Evolutionary conservation across 768 basidiomycete species (phyloP), one percentile per base, ranked within the genome.

Genomic region (Xanthoconium purpureum): DNA sequence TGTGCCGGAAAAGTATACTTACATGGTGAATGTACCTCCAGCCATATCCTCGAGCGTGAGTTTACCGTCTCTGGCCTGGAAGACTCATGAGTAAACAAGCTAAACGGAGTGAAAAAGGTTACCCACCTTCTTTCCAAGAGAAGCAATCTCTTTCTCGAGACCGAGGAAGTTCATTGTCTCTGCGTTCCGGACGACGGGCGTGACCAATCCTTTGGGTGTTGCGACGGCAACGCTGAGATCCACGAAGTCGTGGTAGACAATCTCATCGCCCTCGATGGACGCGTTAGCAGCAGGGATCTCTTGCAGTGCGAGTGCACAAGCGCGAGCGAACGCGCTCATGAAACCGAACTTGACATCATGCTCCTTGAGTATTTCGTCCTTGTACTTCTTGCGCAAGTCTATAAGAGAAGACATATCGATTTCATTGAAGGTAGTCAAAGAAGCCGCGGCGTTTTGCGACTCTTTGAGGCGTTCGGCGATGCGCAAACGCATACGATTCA

Each of bases 11-110:
- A 10, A 46, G 52, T 35, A 35, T 37, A 77, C 88, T 61, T 63
- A 94, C 93, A 98, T 98, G 61, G 96, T 98, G 81, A 99, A 98
- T n/a, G 93, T 87, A 47, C 96, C 96, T 47, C 96, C 96, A 35
- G 94, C 81, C 96, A 98, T 98, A 73, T 99, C 96, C 72, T 98
- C 97, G 51, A 98, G 81, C n/a, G 89, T 87, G 50, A 98, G 82
- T 74, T 97, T 97, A 64, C 90, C 84, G 71, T 97, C 94, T 55
- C 88, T 80, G 24, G 95, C 96, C 85, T 87, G 62, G 14, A 50
- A 55, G 53, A 43, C 48, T 48, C 2, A 39, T 56, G 55, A 55
- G 50, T 47, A 28, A 59, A 39, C 52, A 55, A 47, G 47, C 37
- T 39, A 35, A 32, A 58, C 44, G 46, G 15, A 37, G 37, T 36